Evolutionary conservation across 202 grass and related monocot species (phyloP), one percentile per base, ranked within the genome.

Genomic region (Hordeum pubiflorum): DNA sequence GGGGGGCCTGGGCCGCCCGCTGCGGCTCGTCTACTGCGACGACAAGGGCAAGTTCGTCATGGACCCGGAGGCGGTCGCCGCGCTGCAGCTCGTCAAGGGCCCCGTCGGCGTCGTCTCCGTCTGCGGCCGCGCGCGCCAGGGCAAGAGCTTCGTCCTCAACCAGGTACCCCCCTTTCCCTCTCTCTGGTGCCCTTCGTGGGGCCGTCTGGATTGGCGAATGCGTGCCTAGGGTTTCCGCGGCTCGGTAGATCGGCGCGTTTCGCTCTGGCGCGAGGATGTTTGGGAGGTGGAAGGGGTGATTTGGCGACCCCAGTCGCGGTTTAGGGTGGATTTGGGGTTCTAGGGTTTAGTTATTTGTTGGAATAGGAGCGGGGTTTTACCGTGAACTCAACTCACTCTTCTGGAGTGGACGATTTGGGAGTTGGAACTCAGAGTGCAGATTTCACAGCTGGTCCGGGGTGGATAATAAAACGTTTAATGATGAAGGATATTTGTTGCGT

Each of bases 111-210:
- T 98, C 58, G 90, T 95, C 72, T 89, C 96, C 17, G 96, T 98
- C 77, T 98, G 96, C 29, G 96, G 96, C 59, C 92, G 96, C 63
- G 90, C 96, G 39, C 86, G 96, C n/a, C 92, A 98, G 92, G 96
- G 96, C n/a, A 98, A 98, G 80, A 98, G 96, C 77, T 98, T 95
- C 80, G 90, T 98, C 10, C 92, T 98, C 34, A 98, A 98, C 83
- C 92, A 98, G 96, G 96, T 99, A 72, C 12, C 4, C 18, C 31
- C 2, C 20, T 72, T 17, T 15, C 13, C 2, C 55, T 10, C 12
- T 73, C n/a, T 33, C 12, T 14, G 27, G 36, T 34, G 32, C 50
- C 50, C 50, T 0, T 52, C 48, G 48, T 7, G 48, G 38, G 38
- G 38, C 38, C 9, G 2, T 10, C 10, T 37, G 34, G 39, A 9